phyloP scores from a whole-genome alignment of 2,329 filamentous ascomycete genomes.

The Acrocalymma vagum region DNA sequence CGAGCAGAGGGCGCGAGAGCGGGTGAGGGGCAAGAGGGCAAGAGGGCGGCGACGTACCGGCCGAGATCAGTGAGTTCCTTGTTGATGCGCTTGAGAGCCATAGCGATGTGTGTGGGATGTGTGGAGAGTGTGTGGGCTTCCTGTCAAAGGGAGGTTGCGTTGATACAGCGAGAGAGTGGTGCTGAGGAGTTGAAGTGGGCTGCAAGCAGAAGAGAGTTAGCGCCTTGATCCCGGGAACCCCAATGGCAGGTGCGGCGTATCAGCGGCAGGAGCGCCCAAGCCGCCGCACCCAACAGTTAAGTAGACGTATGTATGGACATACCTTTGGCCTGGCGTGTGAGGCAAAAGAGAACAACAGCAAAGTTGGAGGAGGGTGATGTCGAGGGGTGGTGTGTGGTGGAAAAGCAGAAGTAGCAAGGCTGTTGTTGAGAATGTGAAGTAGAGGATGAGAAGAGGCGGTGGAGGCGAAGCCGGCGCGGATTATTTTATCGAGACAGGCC shows the following conservation, averaged over 20 bases:
- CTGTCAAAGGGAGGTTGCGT: constrained; percentile 18
- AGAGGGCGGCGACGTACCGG: constrained; percentile 72
- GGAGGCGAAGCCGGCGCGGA: constrained; percentile 19
- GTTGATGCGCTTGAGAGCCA: constrained; percentile 95
- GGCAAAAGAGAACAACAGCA: too few relatives aligned
- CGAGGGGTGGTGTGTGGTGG: too few relatives aligned
- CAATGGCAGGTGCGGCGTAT: constrained; percentile 44
- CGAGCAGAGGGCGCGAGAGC: constrained; percentile 42
- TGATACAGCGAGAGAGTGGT: constrained; percentile 33
- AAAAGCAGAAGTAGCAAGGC: too few relatives aligned
- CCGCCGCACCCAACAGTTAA: too few relatives aligned
- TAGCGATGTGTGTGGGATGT: constrained; percentile 49
- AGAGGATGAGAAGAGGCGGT: constrained; percentile 6
- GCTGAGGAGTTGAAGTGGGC: constrained; percentile 46
- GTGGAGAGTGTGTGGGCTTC: constrained; percentile 21
- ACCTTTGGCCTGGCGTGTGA: too few relatives aligned
- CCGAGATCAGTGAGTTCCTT: constrained; percentile 92
- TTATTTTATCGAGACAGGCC: constrained; percentile 33
- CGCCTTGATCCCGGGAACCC: constrained; percentile 37
- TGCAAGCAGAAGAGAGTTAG: constrained; percentile 39
- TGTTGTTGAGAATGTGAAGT: background rate
- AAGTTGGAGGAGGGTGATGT: constrained; percentile 7
- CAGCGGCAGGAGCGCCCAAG: constrained; percentile 39
- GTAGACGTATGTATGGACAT: too few relatives aligned
- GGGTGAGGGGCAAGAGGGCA: too few relatives aligned